Evolutionary conservation across 495 filamentous ascomycete species (phyloP), one percentile per base, ranked within the genome.

Genomic region (Emericellopsis terricola): DNA sequence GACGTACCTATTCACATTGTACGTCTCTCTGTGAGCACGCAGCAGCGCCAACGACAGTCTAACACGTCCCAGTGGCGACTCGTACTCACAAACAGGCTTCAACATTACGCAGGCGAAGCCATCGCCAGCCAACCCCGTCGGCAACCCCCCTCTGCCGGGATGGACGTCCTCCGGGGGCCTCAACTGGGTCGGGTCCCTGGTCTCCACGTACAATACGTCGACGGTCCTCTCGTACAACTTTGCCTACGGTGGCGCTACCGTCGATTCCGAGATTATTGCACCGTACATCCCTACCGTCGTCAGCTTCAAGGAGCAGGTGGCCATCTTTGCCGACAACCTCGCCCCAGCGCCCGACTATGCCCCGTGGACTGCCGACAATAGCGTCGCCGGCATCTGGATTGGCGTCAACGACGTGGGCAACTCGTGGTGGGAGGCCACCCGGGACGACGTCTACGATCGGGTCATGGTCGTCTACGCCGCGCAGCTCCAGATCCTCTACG

Each of bases 341-440:
- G 44, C 52, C 10, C 38, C 45, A 0, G 37, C 43, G 1, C 47
- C 52, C 5, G 32, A 36, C 1, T 51, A 52, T 2, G 69, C 69
- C 13, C 58, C 65, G 2, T 85, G 78, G 81, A 64, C 56, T 8
- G 58, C 68, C 2, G 45, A 56, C 5, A 57, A 80, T 38, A 58
- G 65, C 0, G 58, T 86, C 18, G 80, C 81, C 49, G 68, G 66
- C 2, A 55, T 80, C 28, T 89, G 74, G 65, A 76, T 85, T 34
- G 80, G 81, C 21, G 73, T 89, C 40, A 89, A 89, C 40, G 81
- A 89, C 41, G 63, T 84, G 9, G 76, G 76, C 1, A 76, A 75
- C 45, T 62, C 60, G 15, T 81, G 69, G 51, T 65, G 51, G 38
- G 44, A 54, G n/a, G 50, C 44, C 15, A 39, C 63, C 28, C 46